Conservation (phyloP, 805 yeast species). For the Metschnikowia rubicola region DNA sequence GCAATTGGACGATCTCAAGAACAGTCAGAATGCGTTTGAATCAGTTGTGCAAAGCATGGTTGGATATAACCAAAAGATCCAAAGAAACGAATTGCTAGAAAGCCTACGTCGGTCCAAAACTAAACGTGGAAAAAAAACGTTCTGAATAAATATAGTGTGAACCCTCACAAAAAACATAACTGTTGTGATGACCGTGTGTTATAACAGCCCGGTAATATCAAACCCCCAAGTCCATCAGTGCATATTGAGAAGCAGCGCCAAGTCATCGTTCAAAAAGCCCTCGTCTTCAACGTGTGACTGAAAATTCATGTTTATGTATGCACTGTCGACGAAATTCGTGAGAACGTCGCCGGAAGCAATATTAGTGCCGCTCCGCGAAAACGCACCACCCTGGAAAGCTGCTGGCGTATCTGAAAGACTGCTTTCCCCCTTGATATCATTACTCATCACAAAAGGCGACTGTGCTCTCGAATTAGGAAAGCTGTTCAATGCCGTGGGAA, state of each 20-base stretch:
- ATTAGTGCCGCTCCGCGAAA: conserved; percentile 7
- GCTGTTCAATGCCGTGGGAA: conserved; percentile 41
- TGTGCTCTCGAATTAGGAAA: conserved; percentile 37
- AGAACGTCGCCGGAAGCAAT: conserved; percentile 14
- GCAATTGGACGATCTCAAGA: conserved; percentile 45
- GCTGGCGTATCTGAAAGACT: conserved; percentile 5
- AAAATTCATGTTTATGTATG: conserved; percentile 42
- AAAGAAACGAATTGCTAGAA: conserved; percentile 46
- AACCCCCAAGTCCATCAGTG: neutral
- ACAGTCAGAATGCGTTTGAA: conserved; percentile 76
- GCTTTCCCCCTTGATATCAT: conserved; percentile 4
- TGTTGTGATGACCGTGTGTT: neutral
- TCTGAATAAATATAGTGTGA: neutral
- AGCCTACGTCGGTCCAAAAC: conserved; percentile 29
- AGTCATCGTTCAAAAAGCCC: conserved; percentile 16
- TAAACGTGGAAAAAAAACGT: conserved; percentile 18
- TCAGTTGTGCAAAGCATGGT: conserved; percentile 85
- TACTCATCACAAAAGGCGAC: conserved; percentile 22
- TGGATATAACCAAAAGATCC: conserved; percentile 81
- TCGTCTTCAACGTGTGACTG: conserved; percentile 23
- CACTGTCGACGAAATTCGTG: conserved; percentile 40
- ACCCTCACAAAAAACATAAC: neutral
- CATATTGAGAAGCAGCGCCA: conserved; percentile 13
- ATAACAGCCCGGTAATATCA: no score
- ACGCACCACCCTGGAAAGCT: conserved; percentile 3